phyloP scores from a whole-genome alignment of 306 rosid species.

The Gleditsia sinensis region DNA sequence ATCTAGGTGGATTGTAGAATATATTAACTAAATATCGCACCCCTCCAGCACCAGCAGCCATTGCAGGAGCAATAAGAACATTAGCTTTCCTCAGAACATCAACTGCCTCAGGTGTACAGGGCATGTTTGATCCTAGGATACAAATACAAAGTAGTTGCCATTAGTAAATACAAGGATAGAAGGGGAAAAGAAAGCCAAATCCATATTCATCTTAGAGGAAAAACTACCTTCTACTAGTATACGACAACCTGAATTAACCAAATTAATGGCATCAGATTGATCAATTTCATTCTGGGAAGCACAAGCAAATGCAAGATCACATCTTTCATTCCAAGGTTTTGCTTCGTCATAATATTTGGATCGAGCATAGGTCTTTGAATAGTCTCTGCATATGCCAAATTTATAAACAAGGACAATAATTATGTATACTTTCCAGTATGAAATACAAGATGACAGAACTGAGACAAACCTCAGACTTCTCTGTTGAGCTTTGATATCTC shows the following conservation, averaged over 20 bases:
- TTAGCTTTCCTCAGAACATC: conserved; percentile 88
- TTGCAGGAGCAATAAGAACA: conserved; percentile 92
- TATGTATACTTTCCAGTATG: conserved; percentile 5
- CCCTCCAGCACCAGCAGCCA: conserved; percentile 99
- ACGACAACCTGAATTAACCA: conserved; percentile 91
- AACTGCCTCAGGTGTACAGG: conserved; percentile 89
- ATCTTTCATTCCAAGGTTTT: conserved; percentile 96
- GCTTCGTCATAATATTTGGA: conserved; percentile 95
- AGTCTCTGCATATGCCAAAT: conserved; percentile 70
- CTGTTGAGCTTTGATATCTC: conserved; percentile 93
- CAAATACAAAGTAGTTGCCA: conserved; percentile 27
- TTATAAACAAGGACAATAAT: conserved; percentile 29
- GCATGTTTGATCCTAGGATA: conserved; percentile 90
- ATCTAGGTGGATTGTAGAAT: conserved; percentile 11
- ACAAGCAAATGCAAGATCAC: conserved; percentile 96
- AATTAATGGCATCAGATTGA: conserved; percentile 85
- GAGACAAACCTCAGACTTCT: conserved; percentile 79
- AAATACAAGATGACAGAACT: background rate
- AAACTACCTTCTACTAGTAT: conserved; percentile 87
- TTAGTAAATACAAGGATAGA: conserved; percentile 21
- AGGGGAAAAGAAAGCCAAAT: conserved; percentile 12
- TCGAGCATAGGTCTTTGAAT: conserved; percentile 95
- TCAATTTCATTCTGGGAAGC: conserved; percentile 93
- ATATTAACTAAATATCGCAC: conserved; percentile 54
- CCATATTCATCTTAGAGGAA: conserved; percentile 16